Percentiles rank a stretch among this genome's conserved stretches.
Conservation (phyloP, 495 filamentous ascomycete species). For the Hypoxylon subgilvum region DNA sequence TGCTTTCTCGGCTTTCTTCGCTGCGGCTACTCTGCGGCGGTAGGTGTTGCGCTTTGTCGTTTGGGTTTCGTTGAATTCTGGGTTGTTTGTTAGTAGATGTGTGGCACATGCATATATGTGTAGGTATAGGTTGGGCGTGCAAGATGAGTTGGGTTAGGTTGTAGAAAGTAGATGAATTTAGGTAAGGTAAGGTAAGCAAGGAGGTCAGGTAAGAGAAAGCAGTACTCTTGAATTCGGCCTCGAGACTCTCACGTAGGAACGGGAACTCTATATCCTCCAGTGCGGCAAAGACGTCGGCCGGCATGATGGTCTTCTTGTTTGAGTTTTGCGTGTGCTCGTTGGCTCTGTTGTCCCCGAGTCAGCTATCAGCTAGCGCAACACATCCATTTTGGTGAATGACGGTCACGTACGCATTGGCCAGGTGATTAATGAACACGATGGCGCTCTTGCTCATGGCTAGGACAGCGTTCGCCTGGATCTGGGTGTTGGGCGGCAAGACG, state of each 20-base stretch:
- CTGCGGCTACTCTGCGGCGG: slow-evolving; percentile 55
- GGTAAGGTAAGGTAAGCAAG: no score
- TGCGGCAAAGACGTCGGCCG: slow-evolving; percentile 81
- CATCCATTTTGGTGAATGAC: neutral
- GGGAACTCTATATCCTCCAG: slow-evolving; percentile 84
- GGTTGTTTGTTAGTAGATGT: neutral
- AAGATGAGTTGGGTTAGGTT: no score
- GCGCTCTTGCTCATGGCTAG: slow-evolving; percentile 90
- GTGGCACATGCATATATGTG: no score
- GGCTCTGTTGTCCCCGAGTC: slow-evolving; percentile 58
- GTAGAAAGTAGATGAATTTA: no score
- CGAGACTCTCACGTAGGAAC: slow-evolving; percentile 68
- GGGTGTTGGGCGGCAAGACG: slow-evolving; percentile 94
- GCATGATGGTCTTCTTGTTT: slow-evolving; percentile 84
- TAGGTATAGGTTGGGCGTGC: neutral
- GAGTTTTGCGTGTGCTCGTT: slow-evolving; percentile 71
- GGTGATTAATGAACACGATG: slow-evolving; percentile 91
- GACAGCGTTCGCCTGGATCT: slow-evolving; percentile 91
- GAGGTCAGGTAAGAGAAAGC: no score
- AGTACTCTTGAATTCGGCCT: slow-evolving; percentile 66
- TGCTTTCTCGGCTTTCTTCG: slow-evolving; percentile 43
- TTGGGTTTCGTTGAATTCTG: slow-evolving; percentile 61
- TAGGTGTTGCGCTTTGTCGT: slow-evolving; percentile 59
- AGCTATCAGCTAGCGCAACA: slow-evolving; percentile 7
- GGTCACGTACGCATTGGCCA: slow-evolving; percentile 75